phyloP scores from a whole-genome alignment of 1,284 basidiomycete species.

The Chondrostereum purpureum region DNA sequence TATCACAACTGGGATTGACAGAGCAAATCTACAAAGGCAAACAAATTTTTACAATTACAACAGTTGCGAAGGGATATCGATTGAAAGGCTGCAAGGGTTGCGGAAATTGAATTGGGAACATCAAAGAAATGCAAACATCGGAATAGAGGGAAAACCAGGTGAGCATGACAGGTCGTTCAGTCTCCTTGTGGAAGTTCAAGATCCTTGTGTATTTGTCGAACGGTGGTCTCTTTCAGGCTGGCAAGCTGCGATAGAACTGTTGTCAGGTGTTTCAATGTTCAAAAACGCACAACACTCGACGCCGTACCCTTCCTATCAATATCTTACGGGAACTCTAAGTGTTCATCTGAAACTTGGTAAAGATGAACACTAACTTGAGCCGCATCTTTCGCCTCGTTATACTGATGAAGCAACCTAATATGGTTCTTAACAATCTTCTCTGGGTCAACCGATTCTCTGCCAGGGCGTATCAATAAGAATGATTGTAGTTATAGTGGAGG shows the following conservation, averaged over 20 bases:
- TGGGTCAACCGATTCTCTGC: slow-evolving; percentile 47
- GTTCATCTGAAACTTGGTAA: slow-evolving; percentile 8
- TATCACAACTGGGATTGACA: too few species aligned
- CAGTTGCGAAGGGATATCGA: too few species aligned
- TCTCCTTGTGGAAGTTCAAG: slow-evolving; percentile 9
- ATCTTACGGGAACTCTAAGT: slow-evolving; percentile 15
- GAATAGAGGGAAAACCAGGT: too few species aligned
- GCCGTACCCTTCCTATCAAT: slow-evolving; percentile 27
- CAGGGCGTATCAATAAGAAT: slow-evolving; percentile 1
- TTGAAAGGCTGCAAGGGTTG: too few species aligned
- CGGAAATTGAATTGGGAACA: too few species aligned
- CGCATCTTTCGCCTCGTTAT: slow-evolving; percentile 79
- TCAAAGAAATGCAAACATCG: too few species aligned
- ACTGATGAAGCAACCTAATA: slow-evolving; percentile 65
- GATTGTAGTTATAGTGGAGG: not conserved
- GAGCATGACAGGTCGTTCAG: slow-evolving; percentile 1
- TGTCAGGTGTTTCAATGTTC: not conserved
- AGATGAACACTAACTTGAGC: slow-evolving; percentile 45
- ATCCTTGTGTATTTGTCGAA: slow-evolving; percentile 11
- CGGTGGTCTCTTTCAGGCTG: slow-evolving; percentile 10
- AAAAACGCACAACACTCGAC: not conserved
- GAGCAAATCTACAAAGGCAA: too few species aligned
- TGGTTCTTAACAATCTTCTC: slow-evolving; percentile 62
- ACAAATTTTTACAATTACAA: too few species aligned
- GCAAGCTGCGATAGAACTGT: slow-evolving; percentile 9